Evolutionary conservation across 345 rosid genomes (phyloP).

Genomic region (Ricinus communis): DNA sequence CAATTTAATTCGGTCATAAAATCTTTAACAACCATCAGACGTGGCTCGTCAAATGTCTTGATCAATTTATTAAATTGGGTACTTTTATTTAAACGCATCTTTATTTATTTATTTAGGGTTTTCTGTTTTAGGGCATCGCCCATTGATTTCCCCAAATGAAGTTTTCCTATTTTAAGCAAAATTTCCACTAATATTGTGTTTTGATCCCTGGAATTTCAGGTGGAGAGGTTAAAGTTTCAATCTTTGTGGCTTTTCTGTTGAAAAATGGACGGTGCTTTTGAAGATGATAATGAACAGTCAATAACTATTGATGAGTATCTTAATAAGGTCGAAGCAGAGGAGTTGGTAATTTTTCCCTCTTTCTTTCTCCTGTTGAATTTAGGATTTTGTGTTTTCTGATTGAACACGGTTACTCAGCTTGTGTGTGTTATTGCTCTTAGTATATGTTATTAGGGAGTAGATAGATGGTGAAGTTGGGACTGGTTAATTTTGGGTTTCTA

Average conservation of each 20-base stretch:
- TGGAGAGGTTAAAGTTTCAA: neutral
- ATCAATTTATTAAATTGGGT: neutral
- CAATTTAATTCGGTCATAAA: neutral
- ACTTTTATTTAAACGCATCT: no score
- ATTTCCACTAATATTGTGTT: neutral
- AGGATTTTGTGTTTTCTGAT: neutral
- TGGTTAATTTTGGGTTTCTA: neutral
- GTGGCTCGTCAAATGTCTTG: neutral
- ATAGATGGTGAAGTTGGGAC: neutral
- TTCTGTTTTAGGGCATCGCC: neutral
- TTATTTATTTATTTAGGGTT: neutral
- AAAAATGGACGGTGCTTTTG: constrained; percentile 54
- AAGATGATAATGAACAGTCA: constrained; percentile 67
- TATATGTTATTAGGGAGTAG: neutral
- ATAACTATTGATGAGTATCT: constrained; percentile 80
- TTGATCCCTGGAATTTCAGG: constrained; percentile 10
- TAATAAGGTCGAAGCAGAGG: constrained; percentile 74
- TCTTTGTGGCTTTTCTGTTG: neutral
- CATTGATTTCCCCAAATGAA: neutral
- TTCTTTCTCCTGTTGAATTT: neutral
- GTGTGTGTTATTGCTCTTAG: neutral
- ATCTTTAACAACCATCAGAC: neutral
- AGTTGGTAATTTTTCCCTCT: constrained; percentile 50
- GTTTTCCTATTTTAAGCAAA: neutral
- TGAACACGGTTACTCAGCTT: no score